phyloP scores from a whole-genome alignment of 2,329 filamentous ascomycete genomes.

The Calonectria henricotiae region DNA sequence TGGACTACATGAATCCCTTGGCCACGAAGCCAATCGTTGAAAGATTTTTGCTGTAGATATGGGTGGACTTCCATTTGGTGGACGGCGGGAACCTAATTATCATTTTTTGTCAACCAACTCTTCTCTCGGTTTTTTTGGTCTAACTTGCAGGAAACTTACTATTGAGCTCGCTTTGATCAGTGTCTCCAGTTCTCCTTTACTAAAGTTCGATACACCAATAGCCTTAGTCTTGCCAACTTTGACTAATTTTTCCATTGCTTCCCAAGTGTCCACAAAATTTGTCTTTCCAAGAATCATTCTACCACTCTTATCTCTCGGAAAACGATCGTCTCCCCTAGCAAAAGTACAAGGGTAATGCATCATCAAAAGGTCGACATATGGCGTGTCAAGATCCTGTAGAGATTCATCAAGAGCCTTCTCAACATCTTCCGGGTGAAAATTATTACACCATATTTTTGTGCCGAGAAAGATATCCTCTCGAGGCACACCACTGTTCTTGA shows the following conservation, averaged over 20 bases:
- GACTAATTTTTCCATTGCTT: conserved; percentile 47
- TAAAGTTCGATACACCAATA: conserved; percentile 73
- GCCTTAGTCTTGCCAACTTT: conserved; percentile 41
- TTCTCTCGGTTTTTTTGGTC: neutral
- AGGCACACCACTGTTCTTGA: conserved; percentile 60
- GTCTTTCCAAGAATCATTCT: conserved; percentile 45
- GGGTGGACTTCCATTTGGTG: conserved; percentile 69
- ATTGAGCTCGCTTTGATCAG: conserved; percentile 57
- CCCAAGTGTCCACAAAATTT: conserved; percentile 51
- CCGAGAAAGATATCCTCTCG: conserved; percentile 68
- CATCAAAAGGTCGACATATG: conserved; percentile 53
- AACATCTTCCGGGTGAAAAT: conserved; percentile 52
- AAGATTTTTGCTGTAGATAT: conserved; percentile 62
- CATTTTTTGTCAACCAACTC: neutral
- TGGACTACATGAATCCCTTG: conserved; percentile 56
- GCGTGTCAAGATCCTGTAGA: conserved; percentile 52
- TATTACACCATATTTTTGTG: conserved; percentile 56
- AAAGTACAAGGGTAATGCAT: conserved; percentile 50
- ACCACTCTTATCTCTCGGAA: conserved; percentile 28
- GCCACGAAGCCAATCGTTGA: conserved; percentile 44
- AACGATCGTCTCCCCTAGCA: conserved; percentile 39
- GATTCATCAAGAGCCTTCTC: conserved; percentile 50
- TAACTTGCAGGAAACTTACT: neutral
- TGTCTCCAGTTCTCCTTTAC: conserved; percentile 63
- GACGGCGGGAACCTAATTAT: conserved; percentile 45